Conservation (phyloP, 257 asterid species). For the Linaria vulgaris region DNA sequence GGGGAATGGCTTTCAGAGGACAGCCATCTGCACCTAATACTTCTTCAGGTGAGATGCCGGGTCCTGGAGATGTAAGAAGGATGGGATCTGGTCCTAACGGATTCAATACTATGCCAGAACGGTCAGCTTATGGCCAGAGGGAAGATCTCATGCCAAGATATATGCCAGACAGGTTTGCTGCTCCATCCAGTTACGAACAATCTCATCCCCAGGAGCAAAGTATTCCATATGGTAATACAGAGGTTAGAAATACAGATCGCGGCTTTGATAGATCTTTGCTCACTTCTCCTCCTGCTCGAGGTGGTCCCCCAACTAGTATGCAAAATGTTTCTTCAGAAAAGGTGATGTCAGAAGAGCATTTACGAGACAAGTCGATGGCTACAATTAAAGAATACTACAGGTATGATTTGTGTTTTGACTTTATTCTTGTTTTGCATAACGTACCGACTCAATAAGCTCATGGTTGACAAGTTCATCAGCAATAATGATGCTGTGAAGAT, state of each 20-base stretch:
- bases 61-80: slow-evolving; percentile 56
- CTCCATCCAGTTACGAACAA: slow-evolving; percentile 46
- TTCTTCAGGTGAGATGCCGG: slow-evolving; percentile 39
- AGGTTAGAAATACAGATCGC: slow-evolving; percentile 34
- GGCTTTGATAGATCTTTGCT: slow-evolving; percentile 34
- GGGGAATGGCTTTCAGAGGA: slow-evolving; percentile 84
- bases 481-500: too few species aligned
- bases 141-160: slow-evolving; percentile 59
- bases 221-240: slow-evolving; percentile 33
- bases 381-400: slow-evolving; percentile 85
- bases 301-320: slow-evolving; percentile 32
- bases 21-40: slow-evolving; percentile 48
- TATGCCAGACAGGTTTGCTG: slow-evolving; percentile 49
- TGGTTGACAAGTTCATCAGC: too few species aligned
- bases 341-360: slow-evolving; percentile 52
- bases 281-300: slow-evolving; percentile 41
- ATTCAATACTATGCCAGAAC: slow-evolving; percentile 50
- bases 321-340: slow-evolving; percentile 51
- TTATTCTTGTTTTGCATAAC: not conserved
- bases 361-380: slow-evolving; percentile 65
- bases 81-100: slow-evolving; percentile 58
- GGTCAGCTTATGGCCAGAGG: slow-evolving; percentile 55
- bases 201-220: slow-evolving; percentile 44
- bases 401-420: slow-evolving; percentile 34
- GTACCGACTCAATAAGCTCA: too few species aligned